A percentile compares a stretch with the other conserved stretches of the same genome.
phyloP scores from a whole-genome alignment of 2,329 filamentous ascomycete species.

The Trichoderma sp. region DNA sequence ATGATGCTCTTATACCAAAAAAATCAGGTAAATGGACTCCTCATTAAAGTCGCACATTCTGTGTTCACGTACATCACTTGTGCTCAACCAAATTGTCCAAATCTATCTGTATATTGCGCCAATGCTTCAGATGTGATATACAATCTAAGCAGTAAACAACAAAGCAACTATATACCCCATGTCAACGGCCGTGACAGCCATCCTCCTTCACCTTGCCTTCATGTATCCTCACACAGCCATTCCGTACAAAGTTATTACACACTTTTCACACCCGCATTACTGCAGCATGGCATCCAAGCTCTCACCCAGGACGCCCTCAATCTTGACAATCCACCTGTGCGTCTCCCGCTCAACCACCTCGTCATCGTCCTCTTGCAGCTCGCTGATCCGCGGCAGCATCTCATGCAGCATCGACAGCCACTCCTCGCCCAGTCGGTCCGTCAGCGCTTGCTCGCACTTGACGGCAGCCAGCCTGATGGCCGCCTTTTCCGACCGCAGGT shows the following conservation, averaged over 20 bases:
- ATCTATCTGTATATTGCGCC: slow-evolving; percentile 8
- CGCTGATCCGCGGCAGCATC: slow-evolving; percentile 95
- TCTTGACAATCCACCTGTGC: slow-evolving; percentile 83
- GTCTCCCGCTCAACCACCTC: slow-evolving; percentile 90
- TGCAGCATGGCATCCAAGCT: slow-evolving; percentile 90
- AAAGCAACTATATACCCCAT: slow-evolving; percentile 9
- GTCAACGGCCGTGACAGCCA: neutral
- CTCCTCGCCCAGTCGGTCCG: slow-evolving; percentile 82
- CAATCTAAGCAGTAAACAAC: slow-evolving; percentile 8
- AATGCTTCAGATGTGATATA: slow-evolving; percentile 11
- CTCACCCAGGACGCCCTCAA: slow-evolving; percentile 88
- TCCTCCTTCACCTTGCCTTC: neutral
- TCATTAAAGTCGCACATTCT: too few relatives aligned
- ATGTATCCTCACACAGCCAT: neutral
- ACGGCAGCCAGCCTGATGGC: slow-evolving; percentile 79
- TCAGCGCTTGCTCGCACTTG: slow-evolving; percentile 77
- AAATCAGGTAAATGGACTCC: too few relatives aligned
- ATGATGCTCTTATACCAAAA: too few relatives aligned
- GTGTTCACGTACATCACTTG: neutral
- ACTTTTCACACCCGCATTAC: slow-evolving; percentile 49
- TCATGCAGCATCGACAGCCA: slow-evolving; percentile 90
- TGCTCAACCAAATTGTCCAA: neutral
- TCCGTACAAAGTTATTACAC: neutral
- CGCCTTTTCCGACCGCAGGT: slow-evolving; percentile 72
- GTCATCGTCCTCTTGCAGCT: slow-evolving; percentile 94